Evolutionary conservation across 305 asterid species (phyloP).

Genomic region (Solanum chacoense): DNA sequence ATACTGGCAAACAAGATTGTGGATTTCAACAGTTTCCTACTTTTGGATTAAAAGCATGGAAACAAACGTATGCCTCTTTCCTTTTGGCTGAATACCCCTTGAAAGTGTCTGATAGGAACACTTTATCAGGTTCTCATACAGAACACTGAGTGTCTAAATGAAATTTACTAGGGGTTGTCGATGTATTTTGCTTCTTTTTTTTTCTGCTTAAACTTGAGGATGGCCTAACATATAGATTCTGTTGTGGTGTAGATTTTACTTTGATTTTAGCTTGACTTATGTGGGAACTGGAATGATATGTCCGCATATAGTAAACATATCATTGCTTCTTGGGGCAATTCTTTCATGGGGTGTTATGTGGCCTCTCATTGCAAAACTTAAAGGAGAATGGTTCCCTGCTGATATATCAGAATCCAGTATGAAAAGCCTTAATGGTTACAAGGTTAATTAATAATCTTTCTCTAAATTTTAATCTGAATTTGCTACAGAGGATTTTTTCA

Average conservation of each 20-base stretch:
- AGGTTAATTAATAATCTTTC: conserved; percentile 22
- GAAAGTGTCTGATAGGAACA: not conserved
- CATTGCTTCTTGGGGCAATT: conserved; percentile 68
- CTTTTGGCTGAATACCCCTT: not conserved
- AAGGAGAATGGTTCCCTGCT: conserved; percentile 71
- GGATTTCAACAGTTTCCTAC: conserved; percentile 76
- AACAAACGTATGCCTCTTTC: conserved; percentile 40
- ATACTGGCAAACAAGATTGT: conserved; percentile 47
- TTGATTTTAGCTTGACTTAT: conserved; percentile 73
- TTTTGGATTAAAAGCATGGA: conserved; percentile 62
- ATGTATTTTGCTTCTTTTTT: not conserved
- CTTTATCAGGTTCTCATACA: not conserved
- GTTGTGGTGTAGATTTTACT: conserved; percentile 44
- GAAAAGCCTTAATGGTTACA: conserved; percentile 79
- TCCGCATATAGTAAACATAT: conserved; percentile 67
- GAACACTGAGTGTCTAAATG: not conserved
- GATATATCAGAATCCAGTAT: conserved; percentile 51
- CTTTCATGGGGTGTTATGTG: conserved; percentile 75
- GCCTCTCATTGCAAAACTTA: conserved; percentile 47
- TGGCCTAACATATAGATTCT: not conserved
- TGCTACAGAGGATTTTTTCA: not conserved
- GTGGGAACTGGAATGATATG: conserved; percentile 92
- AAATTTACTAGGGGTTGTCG: not conserved
- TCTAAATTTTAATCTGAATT: not conserved
- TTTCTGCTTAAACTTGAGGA: not conserved